A percentile compares a stretch with the other conserved stretches of the same genome.
phyloP scores from a whole-genome alignment of 2,329 filamentous ascomycete genomes.

The Aspergillus sp. region DNA sequence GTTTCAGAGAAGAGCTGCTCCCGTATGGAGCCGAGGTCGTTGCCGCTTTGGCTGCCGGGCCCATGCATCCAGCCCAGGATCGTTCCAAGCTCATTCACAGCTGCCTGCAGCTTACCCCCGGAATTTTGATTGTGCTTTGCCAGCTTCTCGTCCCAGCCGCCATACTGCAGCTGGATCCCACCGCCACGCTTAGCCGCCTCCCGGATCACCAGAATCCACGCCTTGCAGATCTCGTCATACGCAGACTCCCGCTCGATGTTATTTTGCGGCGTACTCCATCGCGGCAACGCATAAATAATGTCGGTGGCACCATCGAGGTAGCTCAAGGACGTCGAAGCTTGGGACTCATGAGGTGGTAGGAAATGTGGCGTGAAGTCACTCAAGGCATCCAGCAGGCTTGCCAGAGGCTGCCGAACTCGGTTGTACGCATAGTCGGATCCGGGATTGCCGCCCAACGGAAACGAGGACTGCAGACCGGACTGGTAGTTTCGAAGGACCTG shows the following conservation, averaged over 20 bases:
- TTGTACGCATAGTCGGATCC: conserved; percentile 93
- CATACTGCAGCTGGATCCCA: conserved; percentile 79
- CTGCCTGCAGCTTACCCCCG: conserved; percentile 68
- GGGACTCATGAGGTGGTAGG: conserved; percentile 78
- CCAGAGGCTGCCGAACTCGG: conserved; percentile 70
- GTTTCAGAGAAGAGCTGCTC: conserved; percentile 49
- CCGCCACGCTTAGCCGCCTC: conserved; percentile 86
- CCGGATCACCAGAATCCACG: conserved; percentile 83
- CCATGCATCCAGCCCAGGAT: conserved; percentile 71
- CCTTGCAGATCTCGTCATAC: conserved; percentile 90
- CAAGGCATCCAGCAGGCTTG: conserved; percentile 75
- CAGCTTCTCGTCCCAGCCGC: conserved; percentile 84
- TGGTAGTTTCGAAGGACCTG: conserved; percentile 77
- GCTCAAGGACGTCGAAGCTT: conserved; percentile 70
- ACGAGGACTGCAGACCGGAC: conserved; percentile 62
- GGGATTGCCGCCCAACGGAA: conserved; percentile 74
- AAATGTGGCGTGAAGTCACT: conserved; percentile 94
- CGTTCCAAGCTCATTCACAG: conserved; percentile 64
- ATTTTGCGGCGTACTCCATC: conserved; percentile 83
- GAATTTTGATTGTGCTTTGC: conserved; percentile 81
- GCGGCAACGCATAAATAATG: conserved; percentile 77
- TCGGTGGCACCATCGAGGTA: conserved; percentile 87
- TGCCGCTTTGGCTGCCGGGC: conserved; percentile 22
- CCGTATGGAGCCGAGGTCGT: conserved; percentile 40
- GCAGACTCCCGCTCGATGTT: conserved; percentile 90